phyloP scores from a whole-genome alignment of 2,329 filamentous ascomycete species.

The Dactylellina parvicollis region DNA sequence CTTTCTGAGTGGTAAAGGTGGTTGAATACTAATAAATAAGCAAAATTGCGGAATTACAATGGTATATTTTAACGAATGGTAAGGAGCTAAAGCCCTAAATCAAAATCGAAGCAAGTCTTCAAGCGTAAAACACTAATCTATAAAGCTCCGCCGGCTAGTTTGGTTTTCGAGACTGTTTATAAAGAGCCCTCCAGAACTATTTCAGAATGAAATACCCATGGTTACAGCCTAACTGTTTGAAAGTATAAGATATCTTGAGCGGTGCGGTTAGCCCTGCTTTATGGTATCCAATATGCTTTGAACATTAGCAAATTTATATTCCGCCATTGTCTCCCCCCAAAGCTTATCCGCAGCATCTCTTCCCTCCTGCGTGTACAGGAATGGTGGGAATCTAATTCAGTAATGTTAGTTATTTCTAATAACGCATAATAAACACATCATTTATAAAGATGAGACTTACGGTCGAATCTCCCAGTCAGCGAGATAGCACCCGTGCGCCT shows the following conservation, averaged over 20 bases:
- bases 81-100: too few relatives aligned
- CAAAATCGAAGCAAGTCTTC: too few relatives aligned
- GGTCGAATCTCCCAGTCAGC: constrained; percentile 65
- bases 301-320: constrained; percentile 60
- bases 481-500: constrained; percentile 67
- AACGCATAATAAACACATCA: neutral
- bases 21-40: neutral
- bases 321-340: constrained; percentile 62
- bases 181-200: too few relatives aligned
- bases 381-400: constrained; percentile 59
- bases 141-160: neutral
- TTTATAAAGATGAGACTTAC: constrained; percentile 60
- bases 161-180: neutral
- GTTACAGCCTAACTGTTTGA: neutral
- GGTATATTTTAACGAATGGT: too few relatives aligned
- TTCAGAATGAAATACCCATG: neutral
- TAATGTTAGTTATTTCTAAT: neutral
- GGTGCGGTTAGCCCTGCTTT: neutral
- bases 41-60: neutral
- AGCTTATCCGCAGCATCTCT: constrained; percentile 60
- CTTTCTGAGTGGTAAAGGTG: neutral
- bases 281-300: constrained; percentile 29
- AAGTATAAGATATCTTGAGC: neutral
- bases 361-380: constrained; percentile 61
- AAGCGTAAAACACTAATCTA: neutral